These are phyloP conservation scores for Setaria viridis DNA, from an alignment of 202 grass and related monocot species.

Conservation along the genomic window DNA sequence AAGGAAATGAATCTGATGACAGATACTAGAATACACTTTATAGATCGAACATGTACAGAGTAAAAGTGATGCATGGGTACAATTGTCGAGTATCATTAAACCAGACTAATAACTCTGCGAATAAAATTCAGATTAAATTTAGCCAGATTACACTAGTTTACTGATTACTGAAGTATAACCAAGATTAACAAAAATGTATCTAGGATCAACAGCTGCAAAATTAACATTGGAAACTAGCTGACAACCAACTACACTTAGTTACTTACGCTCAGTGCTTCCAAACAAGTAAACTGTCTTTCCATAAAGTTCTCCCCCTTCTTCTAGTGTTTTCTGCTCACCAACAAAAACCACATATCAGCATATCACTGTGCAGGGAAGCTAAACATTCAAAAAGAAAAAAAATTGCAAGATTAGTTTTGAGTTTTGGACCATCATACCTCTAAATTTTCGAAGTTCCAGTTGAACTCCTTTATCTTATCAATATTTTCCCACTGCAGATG, in stretches of 20 bases:
- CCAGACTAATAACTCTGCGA: background rate
- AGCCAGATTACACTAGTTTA: slow-evolving; percentile 6
- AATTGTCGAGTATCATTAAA: slow-evolving; percentile 12
- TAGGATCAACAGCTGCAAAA: slow-evolving; percentile 1
- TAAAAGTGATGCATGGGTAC: background rate
- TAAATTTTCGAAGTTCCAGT: slow-evolving; percentile 90
- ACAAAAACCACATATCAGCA: slow-evolving; percentile 31
- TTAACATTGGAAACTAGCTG: background rate
- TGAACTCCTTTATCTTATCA: slow-evolving; percentile 85
- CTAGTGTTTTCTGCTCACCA: slow-evolving; percentile 69
- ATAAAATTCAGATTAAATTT: slow-evolving; percentile 19
- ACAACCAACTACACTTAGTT: slow-evolving; percentile 22
- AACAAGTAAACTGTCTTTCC: slow-evolving; percentile 91
- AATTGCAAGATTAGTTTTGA: slow-evolving; percentile 6
- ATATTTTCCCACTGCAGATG: slow-evolving; percentile 87
- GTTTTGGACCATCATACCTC: slow-evolving; percentile 56
- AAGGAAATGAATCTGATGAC: background rate
- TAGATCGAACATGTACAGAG: background rate
- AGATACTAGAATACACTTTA: background rate
- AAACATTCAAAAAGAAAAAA: background rate
- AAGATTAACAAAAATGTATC: slow-evolving; percentile 16
- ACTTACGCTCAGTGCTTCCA: slow-evolving; percentile 87
- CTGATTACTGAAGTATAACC: background rate
- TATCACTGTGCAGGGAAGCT: slow-evolving; percentile 25
- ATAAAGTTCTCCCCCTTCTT: slow-evolving; percentile 79